A percentile compares a stretch with the other conserved stretches of the same genome.
These are phyloP conservation scores for Reticulascus tulasneorum DNA, from an alignment of 2,329 filamentous ascomycete species.

Conservation along the genomic window DNA sequence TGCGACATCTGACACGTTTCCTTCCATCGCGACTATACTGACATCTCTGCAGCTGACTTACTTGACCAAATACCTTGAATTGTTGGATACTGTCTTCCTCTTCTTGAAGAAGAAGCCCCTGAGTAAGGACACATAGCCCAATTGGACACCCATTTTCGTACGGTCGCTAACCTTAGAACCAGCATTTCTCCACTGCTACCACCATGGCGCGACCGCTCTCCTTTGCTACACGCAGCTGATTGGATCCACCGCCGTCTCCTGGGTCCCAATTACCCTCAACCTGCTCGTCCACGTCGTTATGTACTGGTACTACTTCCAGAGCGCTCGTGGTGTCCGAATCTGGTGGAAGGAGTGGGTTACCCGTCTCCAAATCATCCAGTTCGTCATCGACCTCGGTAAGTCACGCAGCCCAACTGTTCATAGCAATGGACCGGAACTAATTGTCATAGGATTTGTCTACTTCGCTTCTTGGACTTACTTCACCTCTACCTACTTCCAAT, in stretches of 20 bases:
- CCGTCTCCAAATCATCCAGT: conserved; percentile 93
- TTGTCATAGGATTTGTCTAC: conserved; percentile 79
- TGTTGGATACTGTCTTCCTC: conserved; percentile 92
- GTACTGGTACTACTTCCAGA: conserved; percentile 99
- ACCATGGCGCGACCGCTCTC: conserved; percentile 93
- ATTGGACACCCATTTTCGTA: conserved; percentile 4
- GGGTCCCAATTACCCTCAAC: conserved; percentile 92
- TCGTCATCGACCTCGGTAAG: conserved; percentile 92
- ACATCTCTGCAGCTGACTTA: conserved; percentile 73
- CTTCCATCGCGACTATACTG: conserved; percentile 2
- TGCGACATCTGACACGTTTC: conserved; percentile 30
- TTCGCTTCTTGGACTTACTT: conserved; percentile 99
- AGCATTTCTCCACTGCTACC: conserved; percentile 98
- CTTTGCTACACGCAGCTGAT: conserved; percentile 98
- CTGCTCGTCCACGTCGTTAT: conserved; percentile 93
- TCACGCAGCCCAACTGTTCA: conserved; percentile 10
- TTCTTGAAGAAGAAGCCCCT: conserved; percentile 99
- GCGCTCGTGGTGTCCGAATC: conserved; percentile 87
- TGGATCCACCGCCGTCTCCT: conserved; percentile 87
- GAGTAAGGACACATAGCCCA: conserved; percentile 47
- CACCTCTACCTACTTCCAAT: conserved; percentile 81
- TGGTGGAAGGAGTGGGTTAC: conserved; percentile 99
- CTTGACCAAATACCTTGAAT: conserved; percentile 94
- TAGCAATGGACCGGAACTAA: neutral
- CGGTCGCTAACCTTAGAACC: too few relatives aligned